These are phyloP conservation scores for Coemansia umbellata DNA, from an alignment of 192 early-diverging fungal species.

Conservation along the genomic window DNA sequence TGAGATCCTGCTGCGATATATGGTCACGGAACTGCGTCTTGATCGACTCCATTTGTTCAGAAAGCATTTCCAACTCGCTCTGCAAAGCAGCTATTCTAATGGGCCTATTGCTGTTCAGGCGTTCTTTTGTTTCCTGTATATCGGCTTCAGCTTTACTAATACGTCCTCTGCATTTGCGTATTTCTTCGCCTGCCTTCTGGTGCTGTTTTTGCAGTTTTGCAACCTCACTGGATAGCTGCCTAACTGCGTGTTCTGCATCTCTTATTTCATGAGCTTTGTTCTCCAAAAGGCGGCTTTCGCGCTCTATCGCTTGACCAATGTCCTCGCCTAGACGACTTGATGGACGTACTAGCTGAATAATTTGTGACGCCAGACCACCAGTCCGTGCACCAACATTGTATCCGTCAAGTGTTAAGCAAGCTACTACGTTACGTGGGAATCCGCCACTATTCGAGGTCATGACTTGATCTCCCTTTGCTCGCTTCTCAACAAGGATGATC, in stretches of 20 bases:
- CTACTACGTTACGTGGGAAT: conserved; percentile 59
- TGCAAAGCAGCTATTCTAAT: conserved; percentile 60
- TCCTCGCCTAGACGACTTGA: conserved; percentile 55
- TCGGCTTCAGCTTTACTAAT: conserved; percentile 32
- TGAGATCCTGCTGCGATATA: conserved; percentile 41
- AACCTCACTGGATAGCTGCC: conserved; percentile 30
- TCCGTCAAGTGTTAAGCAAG: conserved; percentile 58
- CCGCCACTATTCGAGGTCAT: conserved; percentile 52
- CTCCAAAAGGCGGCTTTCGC: conserved; percentile 23
- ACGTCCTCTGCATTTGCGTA: conserved; percentile 38
- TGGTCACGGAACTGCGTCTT: conserved; percentile 59
- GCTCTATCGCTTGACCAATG: conserved; percentile 38
- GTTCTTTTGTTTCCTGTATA: conserved; percentile 51
- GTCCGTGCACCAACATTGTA: conserved; percentile 58
- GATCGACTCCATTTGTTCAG: conserved; percentile 55
- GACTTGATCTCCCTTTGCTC: conserved; percentile 36
- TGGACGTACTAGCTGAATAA: conserved; percentile 33
- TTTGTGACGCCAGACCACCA: conserved; percentile 46
- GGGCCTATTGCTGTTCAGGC: conserved; percentile 59
- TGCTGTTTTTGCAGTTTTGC: conserved; percentile 31
- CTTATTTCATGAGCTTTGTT: conserved; percentile 5
- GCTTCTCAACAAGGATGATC: conserved; percentile 60
- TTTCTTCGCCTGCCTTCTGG: conserved; percentile 12
- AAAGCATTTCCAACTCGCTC: conserved; percentile 49
- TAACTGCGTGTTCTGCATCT: conserved; percentile 14